Conservation (phyloP, 495 filamentous ascomycete genomes). For the Trichocladium antarcticum region DNA sequence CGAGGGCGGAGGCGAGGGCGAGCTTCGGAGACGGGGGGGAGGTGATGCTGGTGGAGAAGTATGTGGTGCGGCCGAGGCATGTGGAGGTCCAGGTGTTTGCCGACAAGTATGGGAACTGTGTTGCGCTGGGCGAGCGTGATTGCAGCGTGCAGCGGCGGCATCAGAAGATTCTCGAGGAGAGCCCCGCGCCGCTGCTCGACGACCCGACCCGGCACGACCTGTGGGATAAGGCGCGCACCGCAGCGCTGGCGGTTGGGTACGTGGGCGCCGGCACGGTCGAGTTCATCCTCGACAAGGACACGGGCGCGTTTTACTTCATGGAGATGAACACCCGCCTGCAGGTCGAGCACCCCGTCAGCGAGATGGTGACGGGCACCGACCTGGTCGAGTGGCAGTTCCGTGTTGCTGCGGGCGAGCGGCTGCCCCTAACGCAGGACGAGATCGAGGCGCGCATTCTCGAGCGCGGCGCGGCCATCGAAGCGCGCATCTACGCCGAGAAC, state of each 20-base stretch:
- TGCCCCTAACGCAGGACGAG: conserved; percentile 79
- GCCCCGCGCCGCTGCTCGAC: conserved; percentile 76
- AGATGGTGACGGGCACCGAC: conserved; percentile 92
- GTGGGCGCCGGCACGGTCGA: conserved; percentile 95
- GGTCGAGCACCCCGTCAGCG: conserved; percentile 94
- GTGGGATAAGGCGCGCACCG: conserved; percentile 86
- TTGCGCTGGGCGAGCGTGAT: conserved; percentile 75
- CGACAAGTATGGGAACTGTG: conserved; percentile 74
- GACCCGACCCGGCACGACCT: conserved; percentile 72
- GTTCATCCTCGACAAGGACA: conserved; percentile 97
- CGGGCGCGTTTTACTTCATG: conserved; percentile 95
- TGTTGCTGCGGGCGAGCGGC: conserved; percentile 71
- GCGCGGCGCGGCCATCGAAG: conserved; percentile 82
- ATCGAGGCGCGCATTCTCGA: conserved; percentile 65
- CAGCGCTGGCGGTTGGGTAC: conserved; percentile 85
- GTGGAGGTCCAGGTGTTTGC: conserved; percentile 98
- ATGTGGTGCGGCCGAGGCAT: conserved; percentile 86
- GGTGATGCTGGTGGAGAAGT: conserved; percentile 93
- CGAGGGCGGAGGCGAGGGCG: conserved; percentile 78
- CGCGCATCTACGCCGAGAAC: conserved; percentile 93
- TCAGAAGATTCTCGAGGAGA: conserved; percentile 97
- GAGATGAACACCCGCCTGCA: conserved; percentile 98
- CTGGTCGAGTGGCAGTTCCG: conserved; percentile 94
- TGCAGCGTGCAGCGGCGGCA: conserved; percentile 83
- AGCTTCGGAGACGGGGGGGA: conserved; percentile 81